Evolutionary conservation across 768 basidiomycete species (phyloP), one percentile per base, ranked within the genome.

Genomic region (Lactifluus subvellereus): DNA sequence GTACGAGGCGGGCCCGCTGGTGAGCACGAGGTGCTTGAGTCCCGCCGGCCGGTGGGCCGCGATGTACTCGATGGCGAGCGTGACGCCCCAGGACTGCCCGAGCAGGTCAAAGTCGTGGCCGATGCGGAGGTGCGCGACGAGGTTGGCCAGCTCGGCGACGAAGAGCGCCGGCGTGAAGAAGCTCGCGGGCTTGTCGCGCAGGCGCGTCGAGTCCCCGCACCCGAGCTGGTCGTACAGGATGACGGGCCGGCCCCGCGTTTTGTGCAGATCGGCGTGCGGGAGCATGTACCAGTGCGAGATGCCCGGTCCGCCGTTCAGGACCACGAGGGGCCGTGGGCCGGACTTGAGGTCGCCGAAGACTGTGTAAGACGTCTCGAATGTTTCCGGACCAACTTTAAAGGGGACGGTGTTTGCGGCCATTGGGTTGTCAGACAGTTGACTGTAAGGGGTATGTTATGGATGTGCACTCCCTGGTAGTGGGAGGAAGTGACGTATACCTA

Each of bases 91-190:
- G 67, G 79, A 71, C 71, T 79, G 75, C 6, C 80, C 84, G 48
- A 76, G 69, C 1, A 79, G 61, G 42, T 72, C 70, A 66, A 79
- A 85, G 35, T 73, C 69, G 43, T 76, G 78, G 32, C 77, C 64
- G 60, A 84, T 77, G 2, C 71, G 75, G 54, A 84, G 72, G 69
- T 82, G 76, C 16, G 55, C 37, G 50, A 84, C 65, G 9, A 84
- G 71, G 68, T 70, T 71, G 51, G 67, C 65, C 13, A 84, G 77
- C 71, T 85, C 80, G 62, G 80, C 74, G 65, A 81, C 71, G 73
- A 83, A 84, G 6, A 84, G 74, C 57, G 77, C 69, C 33, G 73
- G 69, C 18, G 75, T 81, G 82, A 82, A 84, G 72, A 85, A 85
- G 13, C 47, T 43, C 1, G 69, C 64, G 37, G 68, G 74, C 66